phyloP scores from a whole-genome alignment of 768 basidiomycete genomes.

The Mycena sanguinolenta region DNA sequence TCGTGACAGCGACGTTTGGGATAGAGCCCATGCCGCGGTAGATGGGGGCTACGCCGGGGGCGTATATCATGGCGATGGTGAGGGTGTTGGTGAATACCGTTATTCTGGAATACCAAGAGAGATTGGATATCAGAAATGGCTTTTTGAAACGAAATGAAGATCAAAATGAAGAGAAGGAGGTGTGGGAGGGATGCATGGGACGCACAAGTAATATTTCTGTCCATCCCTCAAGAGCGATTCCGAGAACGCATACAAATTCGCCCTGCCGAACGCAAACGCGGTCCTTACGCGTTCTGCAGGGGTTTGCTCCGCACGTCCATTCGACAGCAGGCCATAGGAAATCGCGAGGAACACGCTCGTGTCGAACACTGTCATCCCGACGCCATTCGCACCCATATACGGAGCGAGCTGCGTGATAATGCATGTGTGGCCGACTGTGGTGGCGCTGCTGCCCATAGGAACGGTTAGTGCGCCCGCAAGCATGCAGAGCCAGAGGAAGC shows the following conservation, averaged over 20 bases:
- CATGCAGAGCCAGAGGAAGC: no score
- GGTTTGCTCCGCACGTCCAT: neutral
- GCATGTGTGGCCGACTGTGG: no score
- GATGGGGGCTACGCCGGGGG: neutral
- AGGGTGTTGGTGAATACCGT: neutral
- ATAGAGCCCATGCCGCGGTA: neutral
- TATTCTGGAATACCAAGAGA: no score
- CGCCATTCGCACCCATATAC: neutral
- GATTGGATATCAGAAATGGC: no score
- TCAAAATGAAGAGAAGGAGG: neutral
- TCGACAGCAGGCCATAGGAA: neutral
- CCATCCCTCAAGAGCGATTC: neutral
- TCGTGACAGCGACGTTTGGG: neutral
- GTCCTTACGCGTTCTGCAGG: neutral
- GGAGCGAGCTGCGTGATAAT: neutral
- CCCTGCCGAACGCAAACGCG: neutral
- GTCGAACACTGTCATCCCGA: neutral
- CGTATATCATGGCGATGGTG: neutral
- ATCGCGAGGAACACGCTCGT: constrained; percentile 6
- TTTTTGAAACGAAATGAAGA: neutral
- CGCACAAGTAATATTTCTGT: neutral
- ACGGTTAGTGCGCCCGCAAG: no score
- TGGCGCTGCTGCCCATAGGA: no score
- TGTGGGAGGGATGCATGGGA: neutral
- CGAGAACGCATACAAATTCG: neutral